These are phyloP conservation scores for Sutorius eximius DNA, from an alignment of 1,284 basidiomycete species.

Conservation along the genomic window DNA sequence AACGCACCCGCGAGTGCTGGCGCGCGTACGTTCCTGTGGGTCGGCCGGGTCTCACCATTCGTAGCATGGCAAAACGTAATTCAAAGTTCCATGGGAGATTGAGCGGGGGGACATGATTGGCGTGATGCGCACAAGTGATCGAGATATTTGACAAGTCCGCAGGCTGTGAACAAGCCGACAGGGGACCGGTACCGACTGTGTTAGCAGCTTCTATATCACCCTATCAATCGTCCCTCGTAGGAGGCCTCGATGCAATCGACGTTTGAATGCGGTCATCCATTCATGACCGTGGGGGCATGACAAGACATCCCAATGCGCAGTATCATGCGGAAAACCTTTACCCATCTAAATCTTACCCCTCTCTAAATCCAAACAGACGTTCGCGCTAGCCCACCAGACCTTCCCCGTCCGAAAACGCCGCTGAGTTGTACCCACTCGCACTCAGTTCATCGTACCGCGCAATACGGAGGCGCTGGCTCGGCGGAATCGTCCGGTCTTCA, in stretches of 20 bases:
- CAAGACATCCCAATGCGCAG: conserved; percentile 10
- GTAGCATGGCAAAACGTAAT: background rate
- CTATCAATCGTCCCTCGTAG: background rate
- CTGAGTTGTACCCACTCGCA: conserved; percentile 36
- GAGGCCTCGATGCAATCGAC: background rate
- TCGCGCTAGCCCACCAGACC: conserved; percentile 30
- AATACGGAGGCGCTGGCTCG: conserved; percentile 67
- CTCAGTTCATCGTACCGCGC: conserved; percentile 64
- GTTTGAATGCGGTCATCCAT: conserved; percentile 4
- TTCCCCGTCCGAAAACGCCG: conserved; percentile 35
- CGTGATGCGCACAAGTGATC: background rate
- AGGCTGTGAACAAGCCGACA: background rate
- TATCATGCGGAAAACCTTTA: conserved; percentile 7
- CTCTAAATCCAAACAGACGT: background rate
- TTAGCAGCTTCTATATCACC: background rate
- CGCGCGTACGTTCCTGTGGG: too few relatives aligned
- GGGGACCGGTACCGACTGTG: too few relatives aligned
- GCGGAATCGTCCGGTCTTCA: conserved; percentile 64
- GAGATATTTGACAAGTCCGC: background rate
- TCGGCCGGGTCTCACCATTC: background rate
- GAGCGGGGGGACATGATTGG: background rate
- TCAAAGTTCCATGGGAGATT: background rate
- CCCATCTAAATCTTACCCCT: background rate
- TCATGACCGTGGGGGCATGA: conserved; percentile 6
- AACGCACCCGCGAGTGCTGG: background rate